Evolutionary conservation across 768 basidiomycete species (phyloP).

Genomic region (Russula sp.): DNA sequence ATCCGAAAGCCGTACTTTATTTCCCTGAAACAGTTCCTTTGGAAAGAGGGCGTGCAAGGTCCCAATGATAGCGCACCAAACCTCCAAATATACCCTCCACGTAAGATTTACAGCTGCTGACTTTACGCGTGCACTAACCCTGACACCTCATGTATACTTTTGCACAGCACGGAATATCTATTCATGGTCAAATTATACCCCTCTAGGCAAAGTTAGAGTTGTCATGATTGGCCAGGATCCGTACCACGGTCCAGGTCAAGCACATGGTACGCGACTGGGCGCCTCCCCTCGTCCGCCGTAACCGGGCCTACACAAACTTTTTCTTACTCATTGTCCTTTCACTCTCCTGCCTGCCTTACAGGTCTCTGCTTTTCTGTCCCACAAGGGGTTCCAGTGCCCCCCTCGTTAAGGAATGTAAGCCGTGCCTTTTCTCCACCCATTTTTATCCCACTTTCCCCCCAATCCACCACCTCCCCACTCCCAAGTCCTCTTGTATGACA

Average conservation of each 20-base stretch:
- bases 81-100: slow-evolving; percentile 71
- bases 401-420: slow-evolving; percentile 75
- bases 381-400: slow-evolving; percentile 67
- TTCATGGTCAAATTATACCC: slow-evolving; percentile 82
- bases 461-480: not conserved
- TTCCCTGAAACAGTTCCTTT: slow-evolving; percentile 64
- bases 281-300: slow-evolving; percentile 1
- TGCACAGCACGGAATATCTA: slow-evolving; percentile 76
- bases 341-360: slow-evolving; percentile 34
- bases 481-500: slow-evolving; percentile 1
- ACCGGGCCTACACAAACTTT: not conserved
- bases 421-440: slow-evolving; percentile 31
- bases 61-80: slow-evolving; percentile 45
- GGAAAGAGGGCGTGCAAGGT: slow-evolving; percentile 59
- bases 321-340: not conserved
- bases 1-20: slow-evolving; percentile 77
- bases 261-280: slow-evolving; percentile 62
- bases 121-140: not conserved
- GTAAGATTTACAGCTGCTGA: slow-evolving; percentile 45
- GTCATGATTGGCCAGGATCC: slow-evolving; percentile 93
- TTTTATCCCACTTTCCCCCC: not conserved
- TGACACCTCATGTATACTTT: slow-evolving; percentile 6
- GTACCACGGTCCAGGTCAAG: slow-evolving; percentile 76
- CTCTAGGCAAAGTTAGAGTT: slow-evolving; percentile 77
- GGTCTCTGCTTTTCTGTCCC: slow-evolving; percentile 92